Conservation (phyloP, 257 asterid genomes). For the Penstemon barbatus region DNA sequence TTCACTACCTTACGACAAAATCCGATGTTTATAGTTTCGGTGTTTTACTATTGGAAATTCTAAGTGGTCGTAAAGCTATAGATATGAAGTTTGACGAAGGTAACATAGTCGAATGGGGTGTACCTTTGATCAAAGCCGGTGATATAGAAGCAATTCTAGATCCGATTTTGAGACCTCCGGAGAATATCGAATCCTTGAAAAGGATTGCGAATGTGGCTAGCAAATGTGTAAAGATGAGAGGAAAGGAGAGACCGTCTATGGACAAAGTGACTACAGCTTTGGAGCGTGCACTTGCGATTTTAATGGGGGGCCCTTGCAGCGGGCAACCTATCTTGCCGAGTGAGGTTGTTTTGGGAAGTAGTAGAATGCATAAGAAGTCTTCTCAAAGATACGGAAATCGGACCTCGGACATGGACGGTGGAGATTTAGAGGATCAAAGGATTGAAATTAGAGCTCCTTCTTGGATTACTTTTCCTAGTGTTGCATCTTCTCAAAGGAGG, state of each 20-base stretch:
- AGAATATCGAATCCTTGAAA: constrained; percentile 66
- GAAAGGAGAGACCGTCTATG: constrained; percentile 95
- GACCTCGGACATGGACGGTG: constrained; percentile 73
- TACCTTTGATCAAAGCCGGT: constrained; percentile 74
- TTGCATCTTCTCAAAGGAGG: constrained; percentile 88
- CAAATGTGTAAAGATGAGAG: constrained; percentile 88
- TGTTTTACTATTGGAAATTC: constrained; percentile 75
- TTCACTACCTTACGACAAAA: constrained; percentile 86
- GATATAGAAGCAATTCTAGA: constrained; percentile 63
- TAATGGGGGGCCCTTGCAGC: constrained; percentile 85
- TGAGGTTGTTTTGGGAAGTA: constrained; percentile 89
- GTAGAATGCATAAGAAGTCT: constrained; percentile 81
- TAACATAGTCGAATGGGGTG: constrained; percentile 96
- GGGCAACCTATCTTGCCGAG: constrained; percentile 93
- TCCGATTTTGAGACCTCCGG: constrained; percentile 60
- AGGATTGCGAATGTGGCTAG: constrained; percentile 78
- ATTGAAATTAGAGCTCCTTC: constrained; percentile 83
- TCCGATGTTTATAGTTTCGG: constrained; percentile 93
- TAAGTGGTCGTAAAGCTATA: constrained; percentile 85
- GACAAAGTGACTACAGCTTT: constrained; percentile 84
- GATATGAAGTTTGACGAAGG: constrained; percentile 92
- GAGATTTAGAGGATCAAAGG: constrained; percentile 69
- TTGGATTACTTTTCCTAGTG: constrained; percentile 92
- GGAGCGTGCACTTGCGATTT: constrained; percentile 75
- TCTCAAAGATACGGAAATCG: constrained; percentile 71